phyloP scores from a whole-genome alignment of 2,329 filamentous ascomycete genomes.

The Penicillium sp. region DNA sequence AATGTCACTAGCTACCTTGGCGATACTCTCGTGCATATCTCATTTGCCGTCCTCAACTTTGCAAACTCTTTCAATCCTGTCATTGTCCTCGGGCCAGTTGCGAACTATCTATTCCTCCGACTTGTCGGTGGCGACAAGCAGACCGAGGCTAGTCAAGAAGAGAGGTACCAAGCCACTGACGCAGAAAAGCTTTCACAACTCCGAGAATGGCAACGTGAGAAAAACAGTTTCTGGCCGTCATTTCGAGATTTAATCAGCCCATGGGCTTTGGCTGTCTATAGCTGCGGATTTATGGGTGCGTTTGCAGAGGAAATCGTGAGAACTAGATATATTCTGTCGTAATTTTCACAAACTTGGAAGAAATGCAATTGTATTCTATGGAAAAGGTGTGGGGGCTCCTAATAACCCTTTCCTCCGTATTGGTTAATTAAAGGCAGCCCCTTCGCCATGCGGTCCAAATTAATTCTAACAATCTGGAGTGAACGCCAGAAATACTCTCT shows the following conservation, averaged over 20 bases:
- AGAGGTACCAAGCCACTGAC: slow-evolving; percentile 54
- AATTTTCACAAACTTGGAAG: neutral
- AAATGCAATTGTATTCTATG: neutral
- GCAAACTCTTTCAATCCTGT: neutral
- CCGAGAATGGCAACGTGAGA: slow-evolving; percentile 53
- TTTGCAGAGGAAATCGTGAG: slow-evolving; percentile 44
- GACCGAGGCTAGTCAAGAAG: slow-evolving; percentile 55
- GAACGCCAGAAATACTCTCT: slow-evolving; percentile 57
- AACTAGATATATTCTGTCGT: neutral
- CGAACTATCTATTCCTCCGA: slow-evolving; percentile 62
- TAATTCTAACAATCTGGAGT: slow-evolving; percentile 59
- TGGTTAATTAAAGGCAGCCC: slow-evolving; percentile 62
- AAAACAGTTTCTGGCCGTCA: slow-evolving; percentile 63
- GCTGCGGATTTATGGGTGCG: slow-evolving; percentile 52
- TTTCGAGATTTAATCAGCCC: slow-evolving; percentile 53
- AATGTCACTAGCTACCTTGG: neutral
- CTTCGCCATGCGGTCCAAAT: slow-evolving; percentile 54
- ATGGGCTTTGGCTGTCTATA: slow-evolving; percentile 58
- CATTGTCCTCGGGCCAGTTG: slow-evolving; percentile 9
- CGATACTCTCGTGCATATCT: neutral
- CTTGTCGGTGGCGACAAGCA: slow-evolving; percentile 58
- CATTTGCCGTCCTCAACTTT: neutral
- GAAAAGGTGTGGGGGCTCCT: neutral
- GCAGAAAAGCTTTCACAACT: slow-evolving; percentile 56
- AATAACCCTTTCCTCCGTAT: slow-evolving; percentile 65